phyloP scores from a whole-genome alignment of 1,139 yeast genomes.

The Blastobotrys elegans region DNA sequence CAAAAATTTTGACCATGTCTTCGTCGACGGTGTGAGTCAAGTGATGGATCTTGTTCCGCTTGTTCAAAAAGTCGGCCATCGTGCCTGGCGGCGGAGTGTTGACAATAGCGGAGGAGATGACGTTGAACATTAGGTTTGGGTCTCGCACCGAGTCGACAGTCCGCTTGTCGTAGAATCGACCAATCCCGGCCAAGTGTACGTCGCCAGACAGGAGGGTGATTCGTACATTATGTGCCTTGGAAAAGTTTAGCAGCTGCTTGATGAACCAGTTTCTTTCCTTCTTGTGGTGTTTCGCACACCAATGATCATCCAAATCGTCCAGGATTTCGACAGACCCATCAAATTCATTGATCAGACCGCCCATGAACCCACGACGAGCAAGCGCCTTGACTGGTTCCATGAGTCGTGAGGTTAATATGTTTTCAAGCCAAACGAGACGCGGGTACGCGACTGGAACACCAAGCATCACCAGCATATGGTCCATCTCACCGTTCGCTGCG shows the following conservation, averaged over 20 bases:
- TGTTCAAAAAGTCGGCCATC: slow-evolving; percentile 66
- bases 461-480: slow-evolving; percentile 74
- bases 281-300: slow-evolving; percentile 89
- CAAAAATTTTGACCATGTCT: slow-evolving; percentile 71
- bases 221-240: slow-evolving; percentile 59
- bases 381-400: slow-evolving; percentile 62
- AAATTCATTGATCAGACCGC: slow-evolving; percentile 75
- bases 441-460: slow-evolving; percentile 97
- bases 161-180: slow-evolving; percentile 61
- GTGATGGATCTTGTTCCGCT: slow-evolving; percentile 59
- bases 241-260: slow-evolving; percentile 53
- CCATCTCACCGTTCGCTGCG: slow-evolving; percentile 48
- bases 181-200: slow-evolving; percentile 83
- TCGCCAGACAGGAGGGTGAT: slow-evolving; percentile 87
- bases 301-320: slow-evolving; percentile 92
- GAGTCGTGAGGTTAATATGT: slow-evolving; percentile 50
- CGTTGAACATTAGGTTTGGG: slow-evolving; percentile 72
- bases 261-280: slow-evolving; percentile 65
- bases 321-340: slow-evolving; percentile 87
- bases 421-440: slow-evolving; percentile 83
- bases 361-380: slow-evolving; percentile 62
- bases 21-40: slow-evolving; percentile 64
- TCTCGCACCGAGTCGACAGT: slow-evolving; percentile 58
- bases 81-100: slow-evolving; percentile 91
- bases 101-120: slow-evolving; percentile 82